phyloP scores from a whole-genome alignment of 2,329 filamentous ascomycete species.

The Pseudogymnoascus sp. region DNA sequence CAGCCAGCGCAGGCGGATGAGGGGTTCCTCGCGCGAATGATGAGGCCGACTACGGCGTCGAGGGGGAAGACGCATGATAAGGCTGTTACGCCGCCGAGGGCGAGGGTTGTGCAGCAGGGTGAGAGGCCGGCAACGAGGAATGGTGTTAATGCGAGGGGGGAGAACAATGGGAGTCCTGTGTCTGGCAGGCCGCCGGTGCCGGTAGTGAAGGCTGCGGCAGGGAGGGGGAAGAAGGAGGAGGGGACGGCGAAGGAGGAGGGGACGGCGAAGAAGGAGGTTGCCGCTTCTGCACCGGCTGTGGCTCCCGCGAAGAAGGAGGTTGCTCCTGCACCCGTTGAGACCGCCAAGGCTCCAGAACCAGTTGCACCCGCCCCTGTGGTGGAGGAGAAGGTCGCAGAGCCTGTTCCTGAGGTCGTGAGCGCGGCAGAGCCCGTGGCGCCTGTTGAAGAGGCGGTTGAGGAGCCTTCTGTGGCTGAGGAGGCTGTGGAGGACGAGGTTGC shows the following conservation, averaged over 20 bases:
- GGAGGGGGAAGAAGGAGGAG: not conserved
- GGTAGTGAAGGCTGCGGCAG: not conserved
- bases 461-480: conserved; percentile 18
- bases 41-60: conserved; percentile 64
- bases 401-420: no score
- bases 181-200: not conserved
- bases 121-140: conserved; percentile 13
- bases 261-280: conserved; percentile 10
- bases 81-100: conserved; percentile 16
- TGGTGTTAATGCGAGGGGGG: not conserved
- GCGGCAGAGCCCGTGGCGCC: conserved; percentile 10
- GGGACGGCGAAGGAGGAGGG: conserved; percentile 19
- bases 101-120: conserved; percentile 8
- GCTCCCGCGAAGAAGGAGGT: conserved; percentile 11
- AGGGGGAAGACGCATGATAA: conserved; percentile 62
- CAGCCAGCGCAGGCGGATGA: conserved; percentile 54
- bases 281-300: no score
- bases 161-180: not conserved
- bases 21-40: conserved; percentile 72
- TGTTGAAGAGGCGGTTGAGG: conserved; percentile 14
- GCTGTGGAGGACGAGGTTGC: conserved; percentile 18
- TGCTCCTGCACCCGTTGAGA: conserved; percentile 12
- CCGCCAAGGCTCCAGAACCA: not conserved
- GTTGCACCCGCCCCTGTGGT: not conserved
- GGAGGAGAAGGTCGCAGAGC: conserved; percentile 11